These are phyloP conservation scores for Phytophthora kernoviae DNA, from an alignment of 352 stramenopile genomes.

Conservation along the genomic window DNA sequence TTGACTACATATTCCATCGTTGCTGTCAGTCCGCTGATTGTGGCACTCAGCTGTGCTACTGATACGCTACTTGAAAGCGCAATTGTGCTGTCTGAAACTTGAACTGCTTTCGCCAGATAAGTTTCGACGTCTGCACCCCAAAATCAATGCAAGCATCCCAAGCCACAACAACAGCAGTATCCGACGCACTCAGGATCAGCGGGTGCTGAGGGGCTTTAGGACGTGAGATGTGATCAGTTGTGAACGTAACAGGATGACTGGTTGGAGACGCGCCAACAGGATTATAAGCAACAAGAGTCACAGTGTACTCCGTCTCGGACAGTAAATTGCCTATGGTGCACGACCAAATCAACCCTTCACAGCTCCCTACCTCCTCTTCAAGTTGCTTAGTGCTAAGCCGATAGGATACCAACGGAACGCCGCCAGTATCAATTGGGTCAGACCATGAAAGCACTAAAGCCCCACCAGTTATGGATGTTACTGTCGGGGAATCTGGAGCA, in stretches of 20 bases:
- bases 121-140: constrained; percentile 48
- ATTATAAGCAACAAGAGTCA: constrained; percentile 46
- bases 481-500: constrained; percentile 28
- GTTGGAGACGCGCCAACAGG: constrained; percentile 33
- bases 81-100: constrained; percentile 2
- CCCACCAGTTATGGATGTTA: constrained; percentile 38
- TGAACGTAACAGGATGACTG: constrained; percentile 25
- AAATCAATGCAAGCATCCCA: constrained; percentile 52
- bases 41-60: constrained; percentile 22
- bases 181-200: constrained; percentile 15
- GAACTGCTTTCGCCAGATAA: constrained; percentile 39
- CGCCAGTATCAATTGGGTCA: constrained; percentile 58
- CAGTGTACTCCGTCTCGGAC: constrained; percentile 49
- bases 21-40: constrained; percentile 27
- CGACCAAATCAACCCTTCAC: constrained; percentile 46
- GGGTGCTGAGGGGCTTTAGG: constrained; percentile 41
- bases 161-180: constrained; percentile 26
- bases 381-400: constrained; percentile 28
- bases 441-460: constrained; percentile 45
- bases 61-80: constrained; percentile 12
- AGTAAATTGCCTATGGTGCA: constrained; percentile 45
- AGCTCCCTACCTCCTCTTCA: constrained; percentile 29
- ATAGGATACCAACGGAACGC: constrained; percentile 50
- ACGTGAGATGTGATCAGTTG: constrained; percentile 28
- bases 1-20: constrained; percentile 44